These are phyloP conservation scores for Anacardium occidentale DNA, from an alignment of 345 rosid genomes.

Conservation along the genomic window DNA sequence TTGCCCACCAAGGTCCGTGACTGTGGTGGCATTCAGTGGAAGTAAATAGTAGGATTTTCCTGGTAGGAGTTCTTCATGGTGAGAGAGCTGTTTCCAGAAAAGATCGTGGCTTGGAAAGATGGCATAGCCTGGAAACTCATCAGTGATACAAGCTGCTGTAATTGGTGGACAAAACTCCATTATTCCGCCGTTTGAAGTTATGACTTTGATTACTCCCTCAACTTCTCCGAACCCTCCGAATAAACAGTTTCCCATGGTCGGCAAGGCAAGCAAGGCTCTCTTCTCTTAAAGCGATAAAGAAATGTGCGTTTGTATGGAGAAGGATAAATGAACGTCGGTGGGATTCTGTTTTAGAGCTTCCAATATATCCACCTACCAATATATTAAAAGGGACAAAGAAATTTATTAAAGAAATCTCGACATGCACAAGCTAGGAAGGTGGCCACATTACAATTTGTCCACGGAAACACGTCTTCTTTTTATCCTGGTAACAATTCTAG, in stretches of 20 bases:
- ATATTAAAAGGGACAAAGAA: slow-evolving; percentile 15
- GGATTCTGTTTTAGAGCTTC: slow-evolving; percentile 31
- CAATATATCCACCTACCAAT: background rate
- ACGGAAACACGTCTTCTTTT: background rate
- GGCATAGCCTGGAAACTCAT: slow-evolving; percentile 58
- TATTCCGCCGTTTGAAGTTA: slow-evolving; percentile 55
- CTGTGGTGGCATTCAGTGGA: slow-evolving; percentile 25
- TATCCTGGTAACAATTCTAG: too few relatives aligned
- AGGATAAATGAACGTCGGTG: slow-evolving; percentile 33
- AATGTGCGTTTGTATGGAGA: too few relatives aligned
- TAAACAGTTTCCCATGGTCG: slow-evolving; percentile 73
- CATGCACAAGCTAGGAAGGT: slow-evolving; percentile 3
- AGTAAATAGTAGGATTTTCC: slow-evolving; percentile 64
- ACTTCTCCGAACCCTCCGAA: slow-evolving; percentile 61
- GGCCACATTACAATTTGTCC: background rate
- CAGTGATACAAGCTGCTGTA: slow-evolving; percentile 51
- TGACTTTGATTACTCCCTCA: slow-evolving; percentile 48
- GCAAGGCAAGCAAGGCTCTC: background rate
- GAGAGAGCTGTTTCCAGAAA: slow-evolving; percentile 51
- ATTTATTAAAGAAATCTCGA: slow-evolving; percentile 12
- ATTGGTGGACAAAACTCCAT: slow-evolving; percentile 61
- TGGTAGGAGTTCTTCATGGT: slow-evolving; percentile 42
- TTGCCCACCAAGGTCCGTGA: slow-evolving; percentile 6
- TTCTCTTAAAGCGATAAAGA: background rate
- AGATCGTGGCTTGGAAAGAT: slow-evolving; percentile 52